Base-by-base conservation (phyloP, 352 stramenopile genomes). In the Globisporangium alternatum region DNA sequence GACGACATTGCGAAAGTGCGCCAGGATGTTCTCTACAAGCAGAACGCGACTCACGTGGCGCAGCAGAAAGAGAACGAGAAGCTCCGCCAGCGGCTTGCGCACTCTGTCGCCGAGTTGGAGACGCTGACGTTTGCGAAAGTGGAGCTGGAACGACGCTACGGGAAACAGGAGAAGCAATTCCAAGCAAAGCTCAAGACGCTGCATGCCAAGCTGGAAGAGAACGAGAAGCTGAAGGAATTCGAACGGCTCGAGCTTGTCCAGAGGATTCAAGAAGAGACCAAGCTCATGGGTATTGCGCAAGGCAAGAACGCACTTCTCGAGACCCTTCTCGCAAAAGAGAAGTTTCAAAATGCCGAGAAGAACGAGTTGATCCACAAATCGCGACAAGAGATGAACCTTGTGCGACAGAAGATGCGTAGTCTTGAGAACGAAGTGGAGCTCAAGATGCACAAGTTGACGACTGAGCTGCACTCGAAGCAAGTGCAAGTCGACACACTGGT, bases 361-460 rank as follows among this genome's bases (percentile, higher is more conserved):
- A 75, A 69, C 21, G 74, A 87, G 56, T 35, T 81, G 58, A 62
- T 88, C 3, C 76, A 71, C 3, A 80, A 81, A 35, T 76, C 72
- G 12, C 77, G 83, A 13, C 87, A 89, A 47, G 81, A 93, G 48
- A 86, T 89, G 44, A 44, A 68, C 0, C 59, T 78, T 1, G 69
- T 89, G 22, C 75, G 75, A 7, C 78, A 89, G 28, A 80, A 86
- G 53, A 88, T 89, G 67, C 73, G 62, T 7, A 72, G 66, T 19
- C 52, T 87, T 10, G 81, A 91, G 44, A 76, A 56, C 17, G 83
- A 90, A 4, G 86, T 85, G 17, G 80, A 88, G 48, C 78, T 82
- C 56, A 79, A 79, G 52, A 75, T 88, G n/a, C 74, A 76, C 5
- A 76, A 77, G 58, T 62, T 93, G 55, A 74, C 73, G 45, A 64